Base-by-base conservation (phyloP, 805 yeast genomes). In the Saturnispora saitoi region DNA sequence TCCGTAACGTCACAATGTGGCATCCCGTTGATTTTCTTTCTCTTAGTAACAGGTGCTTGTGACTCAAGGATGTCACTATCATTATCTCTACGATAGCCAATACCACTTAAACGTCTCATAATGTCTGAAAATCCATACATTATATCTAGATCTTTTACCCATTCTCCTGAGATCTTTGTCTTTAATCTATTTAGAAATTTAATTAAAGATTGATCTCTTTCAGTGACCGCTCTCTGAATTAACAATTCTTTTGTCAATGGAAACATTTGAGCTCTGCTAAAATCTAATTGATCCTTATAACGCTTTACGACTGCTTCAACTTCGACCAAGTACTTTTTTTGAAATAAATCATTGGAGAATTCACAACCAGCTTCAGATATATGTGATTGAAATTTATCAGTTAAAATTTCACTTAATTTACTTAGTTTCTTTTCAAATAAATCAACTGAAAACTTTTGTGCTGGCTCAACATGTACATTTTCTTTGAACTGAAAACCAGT, bases 271-370 rank as follows among this genome's bases (percentile, higher is more conserved):
- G 55, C 50, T 12, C 51, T 47, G 17, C 55, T 55, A 14, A 61
- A 45, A 32, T 64, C 66, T 9, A 62, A 22, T 2, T 19, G 39
- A 19, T 45, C 50, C 2, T 48, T 51, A 41, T 50, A 64, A 17
- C 47, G 31, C 28, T 57, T 56, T 1, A 53, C 14, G 8, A 11
- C 22, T 0, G 60, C 60, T 11, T 47, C 48, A 2, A 60, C 38
- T 39, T 58, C 52, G 6, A 61, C 55, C 10, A 64, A 14, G 8
- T 61, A 17, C 28, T 49, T 48, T 1, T 50, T 31, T 1, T 54
- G 6, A 29, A 47, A 59, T 3, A 60, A 42, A 39, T 46, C 43
- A 48, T 5, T 30, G 7, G 48, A 40, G 17, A 39, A 46, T 8
- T 40, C 40, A 22, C 11, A 8, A 15, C 32, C 32, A 4, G 38